Evolutionary conservation across 192 early-diverging fungal genomes (phyloP).

Genomic region (Helicostylum pulchrum): DNA sequence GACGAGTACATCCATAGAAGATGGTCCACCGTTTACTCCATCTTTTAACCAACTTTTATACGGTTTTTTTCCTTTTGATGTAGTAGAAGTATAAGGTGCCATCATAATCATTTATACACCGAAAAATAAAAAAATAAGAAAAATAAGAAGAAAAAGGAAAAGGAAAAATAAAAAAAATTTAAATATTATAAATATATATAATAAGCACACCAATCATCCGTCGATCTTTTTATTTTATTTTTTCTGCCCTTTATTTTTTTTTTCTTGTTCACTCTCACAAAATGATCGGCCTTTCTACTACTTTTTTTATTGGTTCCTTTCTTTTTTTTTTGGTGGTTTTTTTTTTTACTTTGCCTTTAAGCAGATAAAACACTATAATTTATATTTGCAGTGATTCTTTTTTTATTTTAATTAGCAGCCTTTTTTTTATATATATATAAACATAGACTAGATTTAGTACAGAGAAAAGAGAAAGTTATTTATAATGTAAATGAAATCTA

Average conservation of each 20-base stretch:
- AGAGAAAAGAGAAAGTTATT: background rate
- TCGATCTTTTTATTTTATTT: slow-evolving; percentile 7
- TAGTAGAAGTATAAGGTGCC: slow-evolving; percentile 17
- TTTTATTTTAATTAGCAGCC: slow-evolving; percentile 1
- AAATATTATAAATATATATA: slow-evolving; percentile 1
- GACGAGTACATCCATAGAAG: slow-evolving; percentile 30
- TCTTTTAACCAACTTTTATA: slow-evolving; percentile 35
- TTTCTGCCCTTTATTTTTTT: slow-evolving; percentile 4
- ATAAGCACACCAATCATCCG: slow-evolving; percentile 4
- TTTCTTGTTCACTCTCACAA: background rate
- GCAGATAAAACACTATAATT: too few species aligned
- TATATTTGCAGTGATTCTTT: too few species aligned
- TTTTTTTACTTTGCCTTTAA: background rate
- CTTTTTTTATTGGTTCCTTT: slow-evolving; percentile 11
- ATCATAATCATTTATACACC: slow-evolving; percentile 24
- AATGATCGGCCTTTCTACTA: slow-evolving; percentile 20
- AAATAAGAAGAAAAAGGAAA: background rate
- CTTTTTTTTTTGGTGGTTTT: background rate
- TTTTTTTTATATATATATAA: background rate
- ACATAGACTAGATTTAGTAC: background rate
- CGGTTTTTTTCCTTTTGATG: slow-evolving; percentile 30
- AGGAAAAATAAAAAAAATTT: background rate
- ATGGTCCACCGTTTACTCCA: slow-evolving; percentile 29
- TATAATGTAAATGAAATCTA: background rate
- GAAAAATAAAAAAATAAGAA: background rate